Evolutionary conservation across 2,329 filamentous ascomycete species (phyloP), one percentile per base, ranked within the genome.

Genomic region (Trichoderma sp.): DNA sequence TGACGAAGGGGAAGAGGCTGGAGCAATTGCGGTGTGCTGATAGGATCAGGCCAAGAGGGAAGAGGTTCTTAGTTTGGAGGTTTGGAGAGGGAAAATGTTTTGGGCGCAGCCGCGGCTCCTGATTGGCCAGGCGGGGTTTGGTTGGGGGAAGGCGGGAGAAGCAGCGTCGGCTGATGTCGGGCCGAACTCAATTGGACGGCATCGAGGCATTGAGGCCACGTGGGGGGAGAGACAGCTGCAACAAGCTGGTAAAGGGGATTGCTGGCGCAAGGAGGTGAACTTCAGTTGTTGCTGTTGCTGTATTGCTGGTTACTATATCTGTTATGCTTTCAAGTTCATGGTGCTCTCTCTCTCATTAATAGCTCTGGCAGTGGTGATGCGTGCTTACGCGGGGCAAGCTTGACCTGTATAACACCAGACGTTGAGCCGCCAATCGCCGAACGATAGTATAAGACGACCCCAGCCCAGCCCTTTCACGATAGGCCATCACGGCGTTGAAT

Each of bases 91-190:
- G 65, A 66, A 66, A 66, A 66, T 66, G 65, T 66, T 66, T 65
- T 66, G 61, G 61, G 56, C 61, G 50, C 65, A 44, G 44, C 21
- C 44, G 14, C 19, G 61, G 21, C 28, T 14, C 28, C 26, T 63
- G 47, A 66, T 66, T 66, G 65, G 65, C 50, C 34, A 43, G 48
- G 45, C 39, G 51, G 59, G 7, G 3, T 39, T 56, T 51, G 50
- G 65, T 64, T 67, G 66, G 57, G 64, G 64, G 61, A n/a, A 66
- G 28, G 56, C 45, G 65, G n/a, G 26, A 60, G 30, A 43, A 52
- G 14, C 34, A 65, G 56, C 60, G 52, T 74, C 72, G 72, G 72
- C 73, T 74, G 72, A 74, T 74, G 65, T 74, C 73, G 73, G 73
- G 67, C 70, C 68, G 67, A 64, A 59, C 65, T 51, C 52, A 55